Conservation (phyloP, 192 early-diverging fungal species). For the Backusella westeae region DNA sequence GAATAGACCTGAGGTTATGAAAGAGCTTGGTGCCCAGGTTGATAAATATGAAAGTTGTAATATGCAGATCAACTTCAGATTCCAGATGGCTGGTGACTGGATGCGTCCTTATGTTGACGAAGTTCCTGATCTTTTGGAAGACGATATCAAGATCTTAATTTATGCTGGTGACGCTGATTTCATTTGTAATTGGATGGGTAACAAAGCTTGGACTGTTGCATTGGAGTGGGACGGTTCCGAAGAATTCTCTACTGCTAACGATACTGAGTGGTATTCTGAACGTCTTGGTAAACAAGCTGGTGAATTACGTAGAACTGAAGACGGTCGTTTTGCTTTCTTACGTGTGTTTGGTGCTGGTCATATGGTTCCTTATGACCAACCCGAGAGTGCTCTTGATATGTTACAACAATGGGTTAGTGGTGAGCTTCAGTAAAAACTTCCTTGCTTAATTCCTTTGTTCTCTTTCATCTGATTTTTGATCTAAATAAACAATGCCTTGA, state of each 20-base stretch:
- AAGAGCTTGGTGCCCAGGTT: slow-evolving; percentile 70
- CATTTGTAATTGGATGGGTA: slow-evolving; percentile 55
- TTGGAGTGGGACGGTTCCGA: slow-evolving; percentile 81
- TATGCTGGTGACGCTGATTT: slow-evolving; percentile 70
- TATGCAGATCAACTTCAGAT: slow-evolving; percentile 69
- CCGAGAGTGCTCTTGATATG: slow-evolving; percentile 77
- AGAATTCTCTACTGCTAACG: slow-evolving; percentile 66
- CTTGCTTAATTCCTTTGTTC: background rate
- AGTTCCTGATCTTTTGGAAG: slow-evolving; percentile 75
- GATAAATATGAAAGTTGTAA: slow-evolving; percentile 84
- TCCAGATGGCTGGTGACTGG: slow-evolving; percentile 83
- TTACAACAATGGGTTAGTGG: slow-evolving; percentile 77
- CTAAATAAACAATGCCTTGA: background rate
- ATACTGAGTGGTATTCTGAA: slow-evolving; percentile 71
- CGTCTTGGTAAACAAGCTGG: slow-evolving; percentile 45
- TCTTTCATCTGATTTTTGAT: background rate
- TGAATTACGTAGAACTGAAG: slow-evolving; percentile 61
- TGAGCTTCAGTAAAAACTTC: background rate
- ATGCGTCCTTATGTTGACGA: slow-evolving; percentile 77
- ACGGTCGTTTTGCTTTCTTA: slow-evolving; percentile 80
- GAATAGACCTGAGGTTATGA: slow-evolving; percentile 77
- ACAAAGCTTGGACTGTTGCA: slow-evolving; percentile 90
- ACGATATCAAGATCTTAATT: slow-evolving; percentile 82
- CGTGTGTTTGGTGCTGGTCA: slow-evolving; percentile 86
- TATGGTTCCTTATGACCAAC: slow-evolving; percentile 95